Evolutionary conservation across 495 filamentous ascomycete species (phyloP).

Genomic region (Talaromyces nanjingensis): DNA sequence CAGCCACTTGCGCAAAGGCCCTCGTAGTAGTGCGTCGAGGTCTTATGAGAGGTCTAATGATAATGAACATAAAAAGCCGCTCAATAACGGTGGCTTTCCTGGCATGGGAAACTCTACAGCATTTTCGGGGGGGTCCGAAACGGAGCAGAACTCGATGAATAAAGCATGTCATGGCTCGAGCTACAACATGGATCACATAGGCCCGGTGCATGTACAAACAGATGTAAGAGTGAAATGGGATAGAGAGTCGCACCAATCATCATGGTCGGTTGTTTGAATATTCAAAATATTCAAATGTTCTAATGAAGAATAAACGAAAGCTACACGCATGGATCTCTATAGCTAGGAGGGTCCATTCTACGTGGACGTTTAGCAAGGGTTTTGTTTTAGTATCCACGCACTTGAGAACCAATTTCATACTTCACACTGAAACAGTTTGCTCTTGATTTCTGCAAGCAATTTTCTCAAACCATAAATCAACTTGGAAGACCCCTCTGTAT

Average conservation of each 20-base stretch:
- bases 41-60: conserved; percentile 3
- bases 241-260: background rate
- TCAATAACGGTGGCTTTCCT: background rate
- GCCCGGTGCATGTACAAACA: conserved; percentile 1
- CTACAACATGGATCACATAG: conserved; percentile 1
- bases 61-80: conserved; percentile 2
- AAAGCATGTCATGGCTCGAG: conserved; percentile 1
- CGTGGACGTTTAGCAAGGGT: conserved; percentile 1
- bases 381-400: conserved; percentile 2
- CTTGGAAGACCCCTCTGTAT: background rate
- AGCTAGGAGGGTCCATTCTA: conserved; percentile 1
- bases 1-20: conserved; percentile 1
- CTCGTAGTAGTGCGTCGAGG: conserved; percentile 1
- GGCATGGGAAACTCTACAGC: conserved; percentile 1
- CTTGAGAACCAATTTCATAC: background rate
- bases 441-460: background rate
- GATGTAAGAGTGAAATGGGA: conserved; percentile 1
- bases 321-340: conserved; percentile 2
- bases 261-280: conserved; percentile 1
- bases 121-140: background rate
- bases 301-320: conserved; percentile 1
- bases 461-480: conserved; percentile 1
- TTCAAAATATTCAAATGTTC: conserved; percentile 3
- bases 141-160: conserved; percentile 1
- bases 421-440: background rate